Evolutionary conservation across 805 yeast species (phyloP).

Genomic region (Debaryomyces castellii): DNA sequence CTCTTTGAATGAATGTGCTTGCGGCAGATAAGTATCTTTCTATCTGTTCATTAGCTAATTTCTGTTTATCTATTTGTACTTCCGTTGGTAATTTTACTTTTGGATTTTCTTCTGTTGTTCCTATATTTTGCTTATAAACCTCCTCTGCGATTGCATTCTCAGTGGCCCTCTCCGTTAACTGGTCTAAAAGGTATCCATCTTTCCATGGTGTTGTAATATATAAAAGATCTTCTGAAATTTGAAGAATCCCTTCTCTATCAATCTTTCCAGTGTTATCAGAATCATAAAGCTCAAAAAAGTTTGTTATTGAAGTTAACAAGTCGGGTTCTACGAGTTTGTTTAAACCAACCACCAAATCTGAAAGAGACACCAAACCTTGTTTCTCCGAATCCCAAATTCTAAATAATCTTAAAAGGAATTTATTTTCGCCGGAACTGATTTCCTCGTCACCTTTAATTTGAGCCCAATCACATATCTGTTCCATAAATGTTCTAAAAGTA

Average conservation of each 20-base stretch:
- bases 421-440: conserved; percentile 8
- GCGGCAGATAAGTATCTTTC: conserved; percentile 85
- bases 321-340: conserved; percentile 70
- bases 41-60: conserved; percentile 61
- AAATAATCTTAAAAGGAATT: conserved; percentile 57
- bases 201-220: conserved; percentile 85
- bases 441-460: conserved; percentile 13
- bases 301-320: conserved; percentile 73
- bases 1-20: conserved; percentile 79
- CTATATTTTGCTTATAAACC: conserved; percentile 42
- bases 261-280: conserved; percentile 56
- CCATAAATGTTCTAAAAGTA: conserved; percentile 71
- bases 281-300: conserved; percentile 78
- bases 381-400: conserved; percentile 64
- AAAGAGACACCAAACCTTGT: conserved; percentile 58
- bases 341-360: conserved; percentile 71
- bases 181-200: conserved; percentile 66
- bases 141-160: conserved; percentile 68
- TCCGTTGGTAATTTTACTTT: conserved; percentile 53
- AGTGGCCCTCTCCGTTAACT: conserved; percentile 58
- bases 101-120: conserved; percentile 26
- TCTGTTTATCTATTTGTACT: conserved; percentile 60
- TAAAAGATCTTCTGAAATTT: conserved; percentile 83
- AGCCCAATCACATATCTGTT: conserved; percentile 80
- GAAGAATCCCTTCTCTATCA: conserved; percentile 75